Percentiles rank a stretch among this genome's conserved stretches.
phyloP scores from a whole-genome alignment of 768 basidiomycete species.

The Lentinula raphanica region DNA sequence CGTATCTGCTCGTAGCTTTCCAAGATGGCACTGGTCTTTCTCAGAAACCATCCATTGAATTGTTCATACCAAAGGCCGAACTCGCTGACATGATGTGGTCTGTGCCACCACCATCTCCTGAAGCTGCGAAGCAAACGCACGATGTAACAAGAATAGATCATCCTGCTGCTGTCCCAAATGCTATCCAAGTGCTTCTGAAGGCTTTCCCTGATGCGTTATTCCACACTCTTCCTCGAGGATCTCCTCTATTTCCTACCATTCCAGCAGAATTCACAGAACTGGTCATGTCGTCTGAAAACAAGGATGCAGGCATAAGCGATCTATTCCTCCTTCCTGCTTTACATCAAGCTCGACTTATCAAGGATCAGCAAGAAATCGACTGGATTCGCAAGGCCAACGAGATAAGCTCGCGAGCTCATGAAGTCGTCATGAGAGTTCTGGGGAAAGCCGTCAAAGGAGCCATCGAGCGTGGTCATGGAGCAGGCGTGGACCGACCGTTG shows the following conservation, averaged over 20 bases:
- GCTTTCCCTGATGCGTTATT: constrained; percentile 51
- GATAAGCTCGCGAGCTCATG: constrained; percentile 87
- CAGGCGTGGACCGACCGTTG: constrained; percentile 43
- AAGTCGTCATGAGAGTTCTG: constrained; percentile 86
- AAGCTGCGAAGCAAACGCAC: constrained; percentile 41
- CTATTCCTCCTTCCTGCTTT: constrained; percentile 69
- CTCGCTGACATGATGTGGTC: constrained; percentile 84
- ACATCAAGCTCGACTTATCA: constrained; percentile 76
- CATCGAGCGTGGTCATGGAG: constrained; percentile 40
- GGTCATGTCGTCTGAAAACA: constrained; percentile 26
- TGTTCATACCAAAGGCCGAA: constrained; percentile 78
- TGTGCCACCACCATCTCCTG: constrained; percentile 66
- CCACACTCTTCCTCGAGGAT: constrained; percentile 56
- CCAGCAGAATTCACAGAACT: constrained; percentile 37
- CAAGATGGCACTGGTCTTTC: constrained; percentile 44
- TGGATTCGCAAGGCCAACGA: constrained; percentile 75
- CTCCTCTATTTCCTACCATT: constrained; percentile 48
- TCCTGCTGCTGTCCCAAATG: constrained; percentile 36
- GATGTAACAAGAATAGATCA: constrained; percentile 60
- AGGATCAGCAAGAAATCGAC: constrained; percentile 68
- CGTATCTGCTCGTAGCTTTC: constrained; percentile 59
- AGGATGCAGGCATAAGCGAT: constrained; percentile 41
- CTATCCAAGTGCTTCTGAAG: constrained; percentile 42
- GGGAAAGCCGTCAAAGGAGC: constrained; percentile 61
- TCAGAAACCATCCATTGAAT: constrained; percentile 39